Evolutionary conservation across 148 eudicot species (phyloP).

Genomic region (Rhododendron ferrugineum): DNA sequence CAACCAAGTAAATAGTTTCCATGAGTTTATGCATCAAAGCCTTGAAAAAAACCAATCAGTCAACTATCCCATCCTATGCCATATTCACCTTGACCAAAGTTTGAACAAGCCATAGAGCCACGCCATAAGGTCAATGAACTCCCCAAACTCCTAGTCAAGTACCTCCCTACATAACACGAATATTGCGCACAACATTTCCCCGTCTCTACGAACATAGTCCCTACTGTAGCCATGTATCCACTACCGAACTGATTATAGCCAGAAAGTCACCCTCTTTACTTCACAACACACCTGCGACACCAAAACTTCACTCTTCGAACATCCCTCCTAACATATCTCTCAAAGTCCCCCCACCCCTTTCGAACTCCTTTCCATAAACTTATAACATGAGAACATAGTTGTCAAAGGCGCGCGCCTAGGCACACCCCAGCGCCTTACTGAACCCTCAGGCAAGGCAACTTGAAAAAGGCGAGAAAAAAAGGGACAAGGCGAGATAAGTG

Average conservation of each 20-base stretch:
- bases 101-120: neutral
- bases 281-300: neutral
- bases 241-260: neutral
- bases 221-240: neutral
- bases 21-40: neutral
- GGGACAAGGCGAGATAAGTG: no score
- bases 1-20: neutral
- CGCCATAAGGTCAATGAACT: neutral
- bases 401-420: no score
- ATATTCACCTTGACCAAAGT: neutral
- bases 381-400: neutral
- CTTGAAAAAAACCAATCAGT: neutral
- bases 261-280: neutral
- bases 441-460: no score
- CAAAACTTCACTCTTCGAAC: neutral
- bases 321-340: neutral
- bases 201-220: neutral
- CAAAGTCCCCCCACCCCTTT: neutral
- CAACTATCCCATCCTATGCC: neutral
- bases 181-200: neutral
- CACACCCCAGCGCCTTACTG: no score
- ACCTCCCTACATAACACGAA: neutral
- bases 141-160: neutral
- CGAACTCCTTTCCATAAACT: neutral
- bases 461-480: no score